Evolutionary conservation across 2,329 filamentous ascomycete species (phyloP), one percentile per base, ranked within the genome.

Genomic region (Ceratocystiopsis sp.): DNA sequence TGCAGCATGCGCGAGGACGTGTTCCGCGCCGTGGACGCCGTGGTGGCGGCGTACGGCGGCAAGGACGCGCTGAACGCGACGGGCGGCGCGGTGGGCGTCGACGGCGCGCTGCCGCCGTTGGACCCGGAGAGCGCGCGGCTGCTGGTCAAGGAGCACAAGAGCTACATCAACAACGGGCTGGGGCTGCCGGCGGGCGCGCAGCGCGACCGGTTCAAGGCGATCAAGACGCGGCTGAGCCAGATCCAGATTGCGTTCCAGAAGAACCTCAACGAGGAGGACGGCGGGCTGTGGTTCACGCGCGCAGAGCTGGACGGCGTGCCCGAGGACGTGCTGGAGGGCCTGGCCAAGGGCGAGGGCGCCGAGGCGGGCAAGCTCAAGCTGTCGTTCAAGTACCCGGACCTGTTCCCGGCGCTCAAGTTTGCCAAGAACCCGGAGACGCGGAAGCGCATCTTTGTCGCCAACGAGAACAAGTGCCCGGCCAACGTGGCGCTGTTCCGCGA

Each of bases 321-420:
- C 0, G 61, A 71, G 16, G 82, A 89, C 56, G 72, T 85, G 9
- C 51, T 84, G 3, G 65, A 69, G 13, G 65, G 64, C 2, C 63
- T 87, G 44, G 77, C 83, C 59, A 82, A 84, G 61, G 84, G 84
- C 32, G 75, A 74, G 8, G 72, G 69, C 3, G 77, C 78, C 48
- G 79, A 82, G 46, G 79, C 83, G 56, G 78, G 81, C 50, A 59
- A 84, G 56, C 65, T 84, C 53, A 79, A 74, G 59, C 65, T 89
- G 36, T 78, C 74, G 7, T 89, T 87, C 69, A 89, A 89, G 63
- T 89, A 89, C 57, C 82, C 82, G 2, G 82, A 87, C 56, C 68
- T 84, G 35, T 82, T 85, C 61, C 83, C 83, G 0, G 71, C 80
- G 1, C 67, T 84, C 51, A 89, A 86, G 64, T 86, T 85, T 55